Base-by-base conservation (phyloP, 2,329 filamentous ascomycete species). In the Aurifilum marmelostoma region DNA sequence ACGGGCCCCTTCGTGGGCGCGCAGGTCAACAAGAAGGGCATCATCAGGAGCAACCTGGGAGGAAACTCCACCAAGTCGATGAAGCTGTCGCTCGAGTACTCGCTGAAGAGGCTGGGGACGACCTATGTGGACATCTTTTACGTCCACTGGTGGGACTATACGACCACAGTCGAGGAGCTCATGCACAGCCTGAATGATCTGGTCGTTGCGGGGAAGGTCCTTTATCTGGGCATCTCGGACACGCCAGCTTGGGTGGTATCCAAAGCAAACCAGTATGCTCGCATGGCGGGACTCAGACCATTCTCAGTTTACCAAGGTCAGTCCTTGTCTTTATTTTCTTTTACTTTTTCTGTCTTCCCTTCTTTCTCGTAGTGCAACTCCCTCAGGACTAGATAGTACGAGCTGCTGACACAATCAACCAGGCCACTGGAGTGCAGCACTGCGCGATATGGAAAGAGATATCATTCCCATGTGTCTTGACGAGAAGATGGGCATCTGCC, bases 401-500 rank as follows among this genome's bases (percentile, higher is more conserved):
- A 43, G 21, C 37, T 62, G 59, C 34, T 34, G 34, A 34, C 34
- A 34, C 34, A 4, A 34, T 8, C 34, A 34, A 24, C 18, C 7
- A 62, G 37, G 59, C n/a, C 34, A 41, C 14, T 68, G 66, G 61
- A 63, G 37, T 29, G 50, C 37, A 7, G 71, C 75, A 62, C 27
- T 66, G 29, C 76, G 79, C 14, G 79, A 81, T 68, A 73, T 81
- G 34, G 80, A 83, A 71, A 77, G 80, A 24, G 80, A 82, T 4
- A 80, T 82, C 59, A 73, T 84, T 14, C 82, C 82, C 3, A 82
- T 83, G 80, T 76, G 76, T 7, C 76, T 78, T 21, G 74, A 77
- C 32, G 79, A 79, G 41, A 80, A 80, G 67, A 82, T 83, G 88
- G 89, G 80, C 29, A 72, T 89, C 4, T 79, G 82, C 0, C 88